Conservation (phyloP, 2,329 filamentous ascomycete species). For the Arthrobotrys musiformis region DNA sequence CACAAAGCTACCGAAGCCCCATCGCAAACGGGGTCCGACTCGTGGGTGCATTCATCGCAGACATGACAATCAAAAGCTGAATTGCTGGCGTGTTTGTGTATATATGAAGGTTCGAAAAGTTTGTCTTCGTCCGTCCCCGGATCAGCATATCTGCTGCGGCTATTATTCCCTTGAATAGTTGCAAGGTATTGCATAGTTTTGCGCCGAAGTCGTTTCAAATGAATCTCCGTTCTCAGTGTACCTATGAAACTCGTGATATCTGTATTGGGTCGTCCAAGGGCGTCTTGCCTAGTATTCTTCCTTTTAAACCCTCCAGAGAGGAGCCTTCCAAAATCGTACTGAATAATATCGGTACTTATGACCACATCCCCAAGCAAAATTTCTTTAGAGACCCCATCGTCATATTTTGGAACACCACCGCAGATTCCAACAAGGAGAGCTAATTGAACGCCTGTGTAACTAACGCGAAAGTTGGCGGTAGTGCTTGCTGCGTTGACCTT, state of each 20-base stretch:
- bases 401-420: conserved; percentile 56
- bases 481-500: conserved; percentile 42
- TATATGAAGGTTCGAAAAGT: conserved; percentile 60
- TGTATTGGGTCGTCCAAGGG: conserved; percentile 17
- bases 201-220: background rate
- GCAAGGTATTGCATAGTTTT: background rate
- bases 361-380: conserved; percentile 61
- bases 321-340: conserved; percentile 55
- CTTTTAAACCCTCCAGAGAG: conserved; percentile 52
- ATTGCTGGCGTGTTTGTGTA: conserved; percentile 61
- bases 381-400: conserved; percentile 29
- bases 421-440: conserved; percentile 59
- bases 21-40: conserved; percentile 54
- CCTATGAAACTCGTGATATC: background rate
- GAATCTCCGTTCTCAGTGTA: background rate
- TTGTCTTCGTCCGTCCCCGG: conserved; percentile 59
- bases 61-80: background rate
- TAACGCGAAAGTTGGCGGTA: conserved; percentile 18
- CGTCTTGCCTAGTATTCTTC: conserved; percentile 55
- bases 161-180: background rate
- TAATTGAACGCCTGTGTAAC: conserved; percentile 51
- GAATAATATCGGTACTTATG: conserved; percentile 59
- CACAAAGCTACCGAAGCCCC: conserved; percentile 31
- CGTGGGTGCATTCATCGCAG: conserved; percentile 12
- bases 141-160: conserved; percentile 22